Base-by-base conservation (phyloP, 2,329 filamentous ascomycete genomes). In the Boeremia exigua region DNA sequence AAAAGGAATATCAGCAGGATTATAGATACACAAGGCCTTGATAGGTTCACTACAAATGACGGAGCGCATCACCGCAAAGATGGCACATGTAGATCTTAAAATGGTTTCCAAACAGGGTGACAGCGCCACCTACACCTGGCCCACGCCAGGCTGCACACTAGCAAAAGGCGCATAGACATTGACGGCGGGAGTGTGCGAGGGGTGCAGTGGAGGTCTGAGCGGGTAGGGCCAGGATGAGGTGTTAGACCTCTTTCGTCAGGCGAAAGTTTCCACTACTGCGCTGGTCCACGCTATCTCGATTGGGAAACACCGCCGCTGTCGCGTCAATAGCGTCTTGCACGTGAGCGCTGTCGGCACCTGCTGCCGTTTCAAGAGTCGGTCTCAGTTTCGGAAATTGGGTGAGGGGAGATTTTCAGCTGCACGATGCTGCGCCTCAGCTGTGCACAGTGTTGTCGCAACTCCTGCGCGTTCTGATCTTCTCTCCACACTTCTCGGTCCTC, bases 1-100 rank as follows among this genome's bases (percentile, higher is more conserved):
- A 32, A 45, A 51, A 58, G 51, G 17, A 50, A 51, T 48, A 37
- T 42, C 42, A 54, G 55, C 49, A 51, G 37, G 32, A 43, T 15
- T 51, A 56, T 56, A 51, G 53, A 47, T 17, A 36, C 51, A 37
- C 47, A 45, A 37, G 19, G 50, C 28, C 44, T 60, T 62, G 59
- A 61, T 61, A 60, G 58, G 58, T 48, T 50, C 48, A 48, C 32
- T 37, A 42, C 56, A 28, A 53, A 67, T 67, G 53, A 55, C 59
- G 58, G 44, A 49, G 36, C 58, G 59, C 57, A 66, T 61, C 58
- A 51, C 44, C 56, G 54, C 58, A 54, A 57, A 55, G 59, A 60
- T 59, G 67, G 63, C 65, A 62, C 52, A 42, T 39, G 61, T 61
- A 61, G 59, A 59, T 68, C 65, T 68, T 69, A 67, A 68, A 64